Base-by-base conservation (phyloP, 1,284 basidiomycete species). In the Trametes sp. region DNA sequence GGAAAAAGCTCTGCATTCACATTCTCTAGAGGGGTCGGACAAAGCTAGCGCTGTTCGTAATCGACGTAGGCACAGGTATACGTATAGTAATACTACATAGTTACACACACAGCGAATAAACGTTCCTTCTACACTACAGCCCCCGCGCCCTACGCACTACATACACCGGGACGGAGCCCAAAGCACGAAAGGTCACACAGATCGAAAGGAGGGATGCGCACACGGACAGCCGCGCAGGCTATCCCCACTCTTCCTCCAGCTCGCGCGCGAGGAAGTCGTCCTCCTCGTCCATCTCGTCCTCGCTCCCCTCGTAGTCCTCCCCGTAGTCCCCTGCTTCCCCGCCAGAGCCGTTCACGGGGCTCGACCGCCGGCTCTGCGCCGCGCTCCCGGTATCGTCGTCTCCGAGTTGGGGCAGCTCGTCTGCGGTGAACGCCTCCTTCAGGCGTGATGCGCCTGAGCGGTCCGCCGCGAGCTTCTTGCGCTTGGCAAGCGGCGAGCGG, bases 231-330 rank as follows among this genome's bases (percentile, higher is more conserved):
- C 28, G 29, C 28, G 14, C 23, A 55, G 23, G 66, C 74, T 86
- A 90, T 83, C 87, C 86, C 84, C 82, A 85, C 63, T 91, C 89
- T 72, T 89, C 87, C 72, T 86, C 88, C 65, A 93, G 76, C 71
- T 90, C 90, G 31, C 87, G 81, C 19, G 90, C 87, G 28, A 93
- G 77, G 73, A 92, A 93, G 72, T 93, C 90, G 45, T 90, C 88
- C 38, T 88, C 87, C 14, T 84, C 81, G 7, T 86, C 84, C 23
- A 81, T 80, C 11, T 77, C 79, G 11, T 76, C 74, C 19, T 78
- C 77, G 21, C 73, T 76, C 26, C 75, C 77, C 38, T 80, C 81
- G 0, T 81, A 81, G 1, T 78, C 81, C 1, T 77, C 81, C 35
- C 78, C 74, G 23, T 77, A 74, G 35, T 80, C 81, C 21, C 78